Evolutionary conservation across 768 basidiomycete species (phyloP).

Genomic region (Russula earlei): DNA sequence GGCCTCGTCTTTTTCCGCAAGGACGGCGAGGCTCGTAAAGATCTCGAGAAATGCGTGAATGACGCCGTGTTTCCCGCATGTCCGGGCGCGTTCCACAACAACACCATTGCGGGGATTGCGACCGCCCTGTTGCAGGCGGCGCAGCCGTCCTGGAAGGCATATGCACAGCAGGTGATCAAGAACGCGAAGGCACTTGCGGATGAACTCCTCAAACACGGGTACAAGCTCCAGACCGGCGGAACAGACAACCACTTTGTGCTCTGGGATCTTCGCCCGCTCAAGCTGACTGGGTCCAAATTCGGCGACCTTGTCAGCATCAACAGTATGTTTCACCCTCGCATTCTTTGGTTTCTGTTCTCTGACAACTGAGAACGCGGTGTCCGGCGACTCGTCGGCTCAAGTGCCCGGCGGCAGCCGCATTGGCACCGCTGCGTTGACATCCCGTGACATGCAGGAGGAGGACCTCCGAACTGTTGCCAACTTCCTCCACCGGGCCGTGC

Average conservation of each 20-base stretch:
- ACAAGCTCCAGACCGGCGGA: conserved; percentile 94
- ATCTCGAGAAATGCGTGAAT: conserved; percentile 95
- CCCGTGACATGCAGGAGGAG: conserved; percentile 82
- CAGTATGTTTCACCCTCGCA: conserved; percentile 41
- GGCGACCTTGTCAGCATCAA: conserved; percentile 96
- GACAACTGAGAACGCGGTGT: conserved; percentile 81
- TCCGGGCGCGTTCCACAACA: conserved; percentile 99
- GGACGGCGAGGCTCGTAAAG: conserved; percentile 68
- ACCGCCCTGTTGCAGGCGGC: conserved; percentile 87
- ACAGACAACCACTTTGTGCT: conserved; percentile 97
- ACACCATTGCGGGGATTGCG: conserved; percentile 94
- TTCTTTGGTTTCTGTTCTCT: neutral
- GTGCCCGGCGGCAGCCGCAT: conserved; percentile 96
- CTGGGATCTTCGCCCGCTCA: conserved; percentile 93
- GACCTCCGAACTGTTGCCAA: conserved; percentile 82
- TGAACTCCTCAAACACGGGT: conserved; percentile 66
- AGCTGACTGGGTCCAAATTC: conserved; percentile 92
- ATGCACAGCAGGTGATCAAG: conserved; percentile 89
- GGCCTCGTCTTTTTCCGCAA: conserved; percentile 98
- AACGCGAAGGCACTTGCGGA: conserved; percentile 76
- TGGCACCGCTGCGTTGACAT: conserved; percentile 89
- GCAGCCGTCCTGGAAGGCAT: conserved; percentile 80
- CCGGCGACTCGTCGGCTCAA: conserved; percentile 91
- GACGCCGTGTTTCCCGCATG: conserved; percentile 99
- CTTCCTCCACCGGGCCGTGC: conserved; percentile 91